Evolutionary conservation across 2,329 filamentous ascomycete genomes (phyloP).

Genomic region (Fusarium devonianum): DNA sequence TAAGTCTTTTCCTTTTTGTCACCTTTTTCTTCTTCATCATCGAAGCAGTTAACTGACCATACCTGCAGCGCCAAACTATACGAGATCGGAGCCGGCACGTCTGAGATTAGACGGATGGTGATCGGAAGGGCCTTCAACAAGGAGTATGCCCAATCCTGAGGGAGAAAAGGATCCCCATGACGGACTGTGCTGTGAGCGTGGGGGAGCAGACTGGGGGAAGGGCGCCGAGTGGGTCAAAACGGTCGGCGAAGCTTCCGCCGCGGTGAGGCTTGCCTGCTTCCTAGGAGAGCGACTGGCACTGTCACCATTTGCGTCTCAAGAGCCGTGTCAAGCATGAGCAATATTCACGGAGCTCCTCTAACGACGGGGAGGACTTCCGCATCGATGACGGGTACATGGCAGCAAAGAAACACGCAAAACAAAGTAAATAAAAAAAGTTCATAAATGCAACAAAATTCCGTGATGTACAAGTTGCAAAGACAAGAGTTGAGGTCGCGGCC

Average conservation of each 20-base stretch:
- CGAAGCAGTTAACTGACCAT: slow-evolving; percentile 41
- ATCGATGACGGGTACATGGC: background rate
- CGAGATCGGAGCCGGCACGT: slow-evolving; percentile 96
- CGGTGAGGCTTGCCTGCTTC: background rate
- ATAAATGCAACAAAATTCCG: no score
- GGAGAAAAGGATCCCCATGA: background rate
- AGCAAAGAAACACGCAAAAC: background rate
- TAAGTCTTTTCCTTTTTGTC: no score
- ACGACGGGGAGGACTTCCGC: background rate
- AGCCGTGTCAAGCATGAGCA: background rate
- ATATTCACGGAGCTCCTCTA: slow-evolving; percentile 7
- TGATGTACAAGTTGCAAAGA: no score
- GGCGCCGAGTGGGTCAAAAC: no score
- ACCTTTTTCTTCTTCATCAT: no score
- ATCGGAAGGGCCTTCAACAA: slow-evolving; percentile 93
- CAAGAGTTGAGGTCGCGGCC: slow-evolving; percentile 1
- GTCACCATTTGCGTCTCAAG: slow-evolving; percentile 13
- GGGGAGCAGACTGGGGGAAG: background rate
- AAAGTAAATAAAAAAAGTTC: background rate
- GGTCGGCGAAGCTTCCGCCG: background rate
- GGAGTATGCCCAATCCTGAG: slow-evolving; percentile 65
- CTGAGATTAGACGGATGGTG: slow-evolving; percentile 91
- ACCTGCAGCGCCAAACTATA: slow-evolving; percentile 73
- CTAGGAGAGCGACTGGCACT: slow-evolving; percentile 10
- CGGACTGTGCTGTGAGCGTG: background rate